These are phyloP conservation scores for Sanghuangporus sanghuang DNA, from an alignment of 1,284 basidiomycete genomes.

Conservation along the genomic window DNA sequence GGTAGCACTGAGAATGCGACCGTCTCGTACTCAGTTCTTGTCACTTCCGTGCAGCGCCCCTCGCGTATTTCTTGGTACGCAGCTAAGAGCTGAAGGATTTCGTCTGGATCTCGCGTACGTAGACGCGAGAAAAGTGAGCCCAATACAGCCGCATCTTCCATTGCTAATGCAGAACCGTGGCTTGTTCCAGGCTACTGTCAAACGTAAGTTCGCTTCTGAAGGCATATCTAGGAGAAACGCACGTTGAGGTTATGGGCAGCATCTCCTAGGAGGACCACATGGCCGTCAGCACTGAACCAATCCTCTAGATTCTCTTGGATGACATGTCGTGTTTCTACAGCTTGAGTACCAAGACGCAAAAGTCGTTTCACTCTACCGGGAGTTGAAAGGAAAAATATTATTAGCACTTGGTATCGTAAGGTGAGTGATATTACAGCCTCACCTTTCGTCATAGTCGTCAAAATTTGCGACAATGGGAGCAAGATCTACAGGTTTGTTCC, in stretches of 20 bases:
- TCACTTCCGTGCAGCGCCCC: slow-evolving; percentile 32
- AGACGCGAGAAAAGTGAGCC: slow-evolving; percentile 57
- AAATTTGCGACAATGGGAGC: neutral
- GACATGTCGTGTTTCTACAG: slow-evolving; percentile 10
- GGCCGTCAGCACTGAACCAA: slow-evolving; percentile 46
- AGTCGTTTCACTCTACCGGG: neutral
- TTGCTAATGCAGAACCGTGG: slow-evolving; percentile 20
- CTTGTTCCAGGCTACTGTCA: slow-evolving; percentile 9
- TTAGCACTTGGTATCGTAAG: neutral
- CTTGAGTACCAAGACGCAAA: neutral
- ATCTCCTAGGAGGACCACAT: slow-evolving; percentile 43
- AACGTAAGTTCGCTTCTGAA: neutral
- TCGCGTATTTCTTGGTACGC: slow-evolving; percentile 49
- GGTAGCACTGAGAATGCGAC: slow-evolving; percentile 35
- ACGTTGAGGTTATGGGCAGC: slow-evolving; percentile 40
- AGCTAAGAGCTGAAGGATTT: slow-evolving; percentile 45
- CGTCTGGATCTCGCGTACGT: slow-evolving; percentile 30
- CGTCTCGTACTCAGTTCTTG: slow-evolving; percentile 30
- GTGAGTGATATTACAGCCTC: neutral
- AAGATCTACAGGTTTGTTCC: neutral
- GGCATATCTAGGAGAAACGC: neutral
- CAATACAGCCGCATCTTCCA: slow-evolving; percentile 55
- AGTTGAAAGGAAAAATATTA: neutral
- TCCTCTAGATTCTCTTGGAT: slow-evolving; percentile 23
- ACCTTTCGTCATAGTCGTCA: slow-evolving; percentile 6